Base-by-base conservation (phyloP, 2,329 filamentous ascomycete genomes). In the Metarhizium robertsii region DNA sequence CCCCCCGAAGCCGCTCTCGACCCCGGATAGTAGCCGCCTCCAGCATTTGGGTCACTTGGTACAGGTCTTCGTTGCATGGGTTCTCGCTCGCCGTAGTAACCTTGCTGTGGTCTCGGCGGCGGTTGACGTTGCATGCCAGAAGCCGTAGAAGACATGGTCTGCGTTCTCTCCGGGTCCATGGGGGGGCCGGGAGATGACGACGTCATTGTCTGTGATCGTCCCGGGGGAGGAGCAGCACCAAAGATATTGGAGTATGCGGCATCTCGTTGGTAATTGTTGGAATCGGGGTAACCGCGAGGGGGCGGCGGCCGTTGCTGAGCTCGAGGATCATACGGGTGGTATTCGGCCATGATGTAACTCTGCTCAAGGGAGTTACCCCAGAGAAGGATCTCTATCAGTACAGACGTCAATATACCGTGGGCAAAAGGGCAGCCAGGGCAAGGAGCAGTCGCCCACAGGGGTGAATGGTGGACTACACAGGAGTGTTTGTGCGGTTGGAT, bases 171-270 rank as follows among this genome's bases (percentile, higher is more conserved):
- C 53, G 75, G 74, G 54, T 76, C 66, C 64, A 73, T 74, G 69
- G 76, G 75, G 64, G 75, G 70, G 51, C 76, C 73, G 55, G 81
- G 83, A 57, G 73, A 66, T 46, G 86, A 80, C 61, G 88, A 91
- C 60, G 86, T 94, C 91, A 97, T 96, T 30, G 92, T 96, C 67
- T 96, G 92, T 56, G 92, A 95, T 70, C 94, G 87, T 57, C 92
- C 92, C 49, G 89, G 84, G 50, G 90, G 90, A 61, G 90, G 91
- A 61, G 89, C 81, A 61, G 85, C 85, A 63, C 92, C 94, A 70
- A 97, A 99, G 68, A 97, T 97, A 74, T 92, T 92, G 62, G 88
- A 90, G 72, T 95, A 99, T 61, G 92, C 94, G 63, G 90, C 90
- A 82, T 99, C 92, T 74, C 94, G 87, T 73, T 94, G 89, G 66